Base-by-base conservation (phyloP, 2,329 filamentous ascomycete genomes). In the Fusarium irregulare region DNA sequence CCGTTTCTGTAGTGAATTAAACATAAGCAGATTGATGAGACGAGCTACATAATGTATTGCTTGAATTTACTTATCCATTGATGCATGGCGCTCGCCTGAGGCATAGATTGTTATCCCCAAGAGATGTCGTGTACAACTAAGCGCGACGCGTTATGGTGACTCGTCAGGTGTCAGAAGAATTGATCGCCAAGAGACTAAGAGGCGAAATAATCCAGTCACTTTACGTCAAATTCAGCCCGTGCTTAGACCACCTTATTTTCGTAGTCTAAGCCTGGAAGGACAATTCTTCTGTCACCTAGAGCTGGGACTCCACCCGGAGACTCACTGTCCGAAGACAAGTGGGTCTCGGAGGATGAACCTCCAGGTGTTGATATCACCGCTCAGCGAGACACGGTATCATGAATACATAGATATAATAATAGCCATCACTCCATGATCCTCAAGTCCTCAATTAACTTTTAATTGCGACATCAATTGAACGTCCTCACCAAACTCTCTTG, bases 381-480 rank as follows among this genome's bases (percentile, higher is more conserved):
- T 23, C 14, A 7, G 16, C 3, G 0, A 14, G 10, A 3, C 2
- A 21, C 21, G 4, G 3, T 5, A 50, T 20, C 5, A 28, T 3
- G 8, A 27, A 20, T 14, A 1, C 12, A 28, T 18, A 16, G 0
- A 28, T 41, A 9, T 51, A 41, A 13, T 6, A 27, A 41, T 7
- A 25, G 2, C 16, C 6, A 7, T 9, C 6, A 37, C 4, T 6
- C 6, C 4, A 27, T 6, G 16, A 16, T 4, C 3, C 4, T 6
- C 4, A 1, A 40, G 7, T 3, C 3, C 13, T 7, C 9, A 51
- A 12, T 12, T 1, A 16, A 1, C 16, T 12, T 1, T 4, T 27
- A 16, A 0, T 5, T 9, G 1, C 21, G 8, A 4, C 34, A 11
- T n/a, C 3, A 13, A 41, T 4, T 8, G 2, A 3, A 13, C 2